Base-by-base conservation (phyloP, 345 rosid genomes). In the Heritiera littoralis region DNA sequence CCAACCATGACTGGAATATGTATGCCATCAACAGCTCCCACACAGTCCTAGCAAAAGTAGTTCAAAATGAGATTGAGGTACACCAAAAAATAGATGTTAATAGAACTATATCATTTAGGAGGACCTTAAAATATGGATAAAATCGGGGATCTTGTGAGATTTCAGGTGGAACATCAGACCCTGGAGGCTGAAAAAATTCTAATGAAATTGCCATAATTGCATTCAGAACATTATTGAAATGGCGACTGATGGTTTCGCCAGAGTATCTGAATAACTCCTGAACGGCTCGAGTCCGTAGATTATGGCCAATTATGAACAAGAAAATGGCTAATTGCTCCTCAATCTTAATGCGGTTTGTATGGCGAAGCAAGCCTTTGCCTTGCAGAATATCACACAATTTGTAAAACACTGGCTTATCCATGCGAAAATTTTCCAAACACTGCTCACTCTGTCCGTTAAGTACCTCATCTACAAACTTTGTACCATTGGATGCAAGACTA, bases 161-260 rank as follows among this genome's bases (percentile, higher is more conserved):
- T 82, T 86, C 87, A 48, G 83, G 77, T 17, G 92, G 88, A 78
- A 88, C 84, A 55, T 88, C 91, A 18, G 87, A 64, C 6, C 87
- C 87, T 0, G 93, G 88, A 69, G 90, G 88, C 79, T 83, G 90
- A 61, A 95, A 93, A 77, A 92, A 93, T 35, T 91, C 94, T 72
- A 83, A 82, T 2, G 98, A 92, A 77, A 95, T 85, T 9, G 94
- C 83, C 86, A 85, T 88, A 23, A 93, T 83, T 28, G 98, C 97
- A 85, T 88, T 93, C 85, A 95, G 77, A 38, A 91, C 97, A 83
- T 93, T 93, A 90, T 95, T 93, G 86, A 95, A 95, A 83, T 95
- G 97, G 70, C 97, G 94, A 79, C 98, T 95, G 20, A 93, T 95
- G 20, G 98, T 93, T 84, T 93, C 98, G 30, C 98, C 97, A 2